Evolutionary conservation across 2,329 filamentous ascomycete genomes (phyloP), one percentile per base, ranked within the genome.

Genomic region (Beauveria pseudobassiana): DNA sequence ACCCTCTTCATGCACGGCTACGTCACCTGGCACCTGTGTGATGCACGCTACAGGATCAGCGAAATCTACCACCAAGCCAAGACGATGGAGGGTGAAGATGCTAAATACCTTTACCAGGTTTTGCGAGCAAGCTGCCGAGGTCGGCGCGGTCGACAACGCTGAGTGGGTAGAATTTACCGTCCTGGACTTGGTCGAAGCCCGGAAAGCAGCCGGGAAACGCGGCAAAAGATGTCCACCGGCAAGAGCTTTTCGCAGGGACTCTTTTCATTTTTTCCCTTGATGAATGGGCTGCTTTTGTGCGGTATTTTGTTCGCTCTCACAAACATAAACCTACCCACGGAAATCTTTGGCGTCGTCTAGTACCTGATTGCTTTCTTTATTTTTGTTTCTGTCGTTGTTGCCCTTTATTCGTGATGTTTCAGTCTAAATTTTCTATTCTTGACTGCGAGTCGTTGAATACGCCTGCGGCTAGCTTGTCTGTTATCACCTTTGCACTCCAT

Each of bases 1-100:
- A 38, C 12, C 30, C 80, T 45, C 40, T 63, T 67, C 48, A 55
- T 65, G 46, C 65, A 67, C 38, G 66, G 65, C 54, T 66, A 67
- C 49, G 59, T 67, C 38, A 67, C 66, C 16, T 67, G 64, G 65
- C 65, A 67, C 34, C 22, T 67, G 22, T 64, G 63, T 34, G 66
- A 67, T 50, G 28, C 59, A 20, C 63, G 66, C 12, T 67, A 65
- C 61, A 51, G 64, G 18, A 53, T 67, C 14, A 50, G 45, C 18
- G 65, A 67, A 56, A 43, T 67, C 34, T 65, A 64, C 22, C 14
- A 18, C n/a, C 28, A 18, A 2, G 49, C 49, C 5, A 30, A 20
- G 26, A 34, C 26, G 18, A 38, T 51, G 28, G 28, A 34, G 6
- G 20, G 26, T 9, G 49, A n/a, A 18, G 28, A 51, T 51, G 49